Evolutionary conservation across 208 protist species (phyloP), one percentile per base, ranked within the genome.

Genomic region (Phytomonas sp.): DNA sequence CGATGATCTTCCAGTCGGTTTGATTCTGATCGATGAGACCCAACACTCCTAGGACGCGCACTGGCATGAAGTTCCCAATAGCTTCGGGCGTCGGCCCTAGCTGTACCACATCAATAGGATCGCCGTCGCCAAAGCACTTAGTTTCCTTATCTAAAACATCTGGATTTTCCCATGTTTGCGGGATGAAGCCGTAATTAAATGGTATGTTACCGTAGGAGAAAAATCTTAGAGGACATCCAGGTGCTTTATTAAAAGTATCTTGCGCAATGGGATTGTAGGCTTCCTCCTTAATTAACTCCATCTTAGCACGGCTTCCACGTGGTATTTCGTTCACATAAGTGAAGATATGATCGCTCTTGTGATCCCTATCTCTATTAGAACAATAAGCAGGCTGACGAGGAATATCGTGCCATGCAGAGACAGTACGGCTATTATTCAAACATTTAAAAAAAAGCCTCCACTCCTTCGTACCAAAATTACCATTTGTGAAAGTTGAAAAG

Each of bases 141-240:
- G 91, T 93, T 36, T 73, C 76, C 0, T 66, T 36, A 59, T 92
- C 82, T 60, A 72, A 60, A 51, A 71, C 8, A 13, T 71, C 29
- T 23, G 87, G 82, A 62, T 93, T 79, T 76, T 98, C 95, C 91
- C 92, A 98, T 29, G 95, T 98, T 40, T 89, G 92, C n/a, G 97
- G 97, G 20, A 98, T 77, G 56, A 95, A 95, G 37, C 97, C 97
- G 79, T 98, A 98, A 77, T 98, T 97, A 67, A 97, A 98, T 7
- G 95, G 88, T 64, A 95, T 84, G 74, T 97, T 91, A 13, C 85
- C 87, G 73, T 94, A 96, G 11, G 64, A 71, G 65, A 93, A 93
- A 71, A 77, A 94, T 36, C 91, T 85, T 71, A 96, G 80, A n/a
- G 84, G 84, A 68, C 83, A 70, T 13, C 76, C 79, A 9, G 73